These are phyloP conservation scores for Amylocarpus encephaloides DNA, from an alignment of 2,329 filamentous ascomycete genomes.

Conservation along the genomic window DNA sequence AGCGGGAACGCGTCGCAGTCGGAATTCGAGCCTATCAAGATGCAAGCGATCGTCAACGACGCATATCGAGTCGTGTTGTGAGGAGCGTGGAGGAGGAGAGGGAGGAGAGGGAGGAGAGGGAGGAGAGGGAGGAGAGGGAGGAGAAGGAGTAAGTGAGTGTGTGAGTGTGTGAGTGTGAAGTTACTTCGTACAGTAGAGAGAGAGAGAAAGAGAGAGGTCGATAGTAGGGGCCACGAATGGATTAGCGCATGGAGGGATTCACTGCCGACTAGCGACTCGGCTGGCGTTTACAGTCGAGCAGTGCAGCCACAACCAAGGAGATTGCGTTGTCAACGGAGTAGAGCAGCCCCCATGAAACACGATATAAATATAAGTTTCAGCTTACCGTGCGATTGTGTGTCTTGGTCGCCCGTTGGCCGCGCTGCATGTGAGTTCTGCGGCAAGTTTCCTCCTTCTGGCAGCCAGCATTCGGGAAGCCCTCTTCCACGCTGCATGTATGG, in stretches of 20 bases:
- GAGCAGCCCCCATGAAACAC: background rate
- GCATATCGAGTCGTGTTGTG: constrained; percentile 19
- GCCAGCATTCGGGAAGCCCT: too few relatives aligned
- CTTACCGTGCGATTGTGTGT: background rate
- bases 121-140: constrained; percentile 1
- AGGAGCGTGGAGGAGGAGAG: background rate
- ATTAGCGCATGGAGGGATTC: too few relatives aligned
- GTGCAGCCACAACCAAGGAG: too few relatives aligned
- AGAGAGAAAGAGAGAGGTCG: too few relatives aligned
- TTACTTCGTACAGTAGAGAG: too few relatives aligned
- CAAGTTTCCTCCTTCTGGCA: background rate
- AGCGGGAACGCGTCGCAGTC: constrained; percentile 25
- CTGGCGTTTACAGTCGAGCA: too few relatives aligned
- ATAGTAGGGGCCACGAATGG: too few relatives aligned
- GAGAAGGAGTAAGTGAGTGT: background rate
- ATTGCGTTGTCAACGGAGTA: too few relatives aligned
- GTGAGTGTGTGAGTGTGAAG: too few relatives aligned
- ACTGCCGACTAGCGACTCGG: too few relatives aligned
- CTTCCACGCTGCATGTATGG: too few relatives aligned
- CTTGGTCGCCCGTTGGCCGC: background rate
- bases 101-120: background rate
- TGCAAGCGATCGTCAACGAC: constrained; percentile 25
- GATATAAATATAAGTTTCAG: constrained; percentile 3
- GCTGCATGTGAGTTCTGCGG: background rate
- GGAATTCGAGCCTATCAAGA: constrained; percentile 21